Evolutionary conservation across 176 grass and related monocot species (phyloP).

Genomic region (Oryza meridionalis): DNA sequence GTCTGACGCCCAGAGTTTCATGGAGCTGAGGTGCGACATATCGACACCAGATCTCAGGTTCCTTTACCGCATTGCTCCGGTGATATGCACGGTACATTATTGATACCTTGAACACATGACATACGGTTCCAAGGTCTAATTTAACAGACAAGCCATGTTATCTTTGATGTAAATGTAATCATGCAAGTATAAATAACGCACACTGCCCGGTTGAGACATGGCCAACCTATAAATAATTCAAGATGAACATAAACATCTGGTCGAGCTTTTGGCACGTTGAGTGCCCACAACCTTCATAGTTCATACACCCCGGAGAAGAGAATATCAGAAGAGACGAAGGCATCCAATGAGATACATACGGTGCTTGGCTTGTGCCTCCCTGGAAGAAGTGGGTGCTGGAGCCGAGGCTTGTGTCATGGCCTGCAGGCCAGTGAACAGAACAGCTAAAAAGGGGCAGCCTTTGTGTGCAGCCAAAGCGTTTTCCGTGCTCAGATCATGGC

Average conservation of each 20-base stretch:
- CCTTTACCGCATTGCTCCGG: neutral
- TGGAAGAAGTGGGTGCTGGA: neutral
- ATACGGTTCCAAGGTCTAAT: neutral
- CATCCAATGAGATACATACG: too few species aligned
- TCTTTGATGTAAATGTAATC: neutral
- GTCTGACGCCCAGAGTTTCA: neutral
- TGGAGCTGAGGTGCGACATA: too few species aligned
- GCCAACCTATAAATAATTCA: too few species aligned
- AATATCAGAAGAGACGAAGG: too few species aligned
- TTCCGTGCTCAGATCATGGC: constrained; percentile 15
- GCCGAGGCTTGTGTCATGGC: neutral
- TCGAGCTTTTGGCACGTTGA: too few species aligned
- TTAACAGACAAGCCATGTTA: neutral
- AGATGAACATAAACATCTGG: too few species aligned
- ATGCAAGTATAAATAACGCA: neutral
- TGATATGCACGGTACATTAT: neutral
- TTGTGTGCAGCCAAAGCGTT: constrained; percentile 29
- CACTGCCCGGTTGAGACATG: too few species aligned
- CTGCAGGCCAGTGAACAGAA: neutral
- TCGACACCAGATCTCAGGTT: neutral
- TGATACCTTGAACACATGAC: neutral
- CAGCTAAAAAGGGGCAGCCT: constrained; percentile 14
- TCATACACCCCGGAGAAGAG: too few species aligned
- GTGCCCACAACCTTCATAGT: too few species aligned
- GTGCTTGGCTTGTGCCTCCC: too few species aligned